These are phyloP conservation scores for Beauveria scarabaeidicola DNA, from an alignment of 2,329 filamentous ascomycete species.

Conservation along the genomic window DNA sequence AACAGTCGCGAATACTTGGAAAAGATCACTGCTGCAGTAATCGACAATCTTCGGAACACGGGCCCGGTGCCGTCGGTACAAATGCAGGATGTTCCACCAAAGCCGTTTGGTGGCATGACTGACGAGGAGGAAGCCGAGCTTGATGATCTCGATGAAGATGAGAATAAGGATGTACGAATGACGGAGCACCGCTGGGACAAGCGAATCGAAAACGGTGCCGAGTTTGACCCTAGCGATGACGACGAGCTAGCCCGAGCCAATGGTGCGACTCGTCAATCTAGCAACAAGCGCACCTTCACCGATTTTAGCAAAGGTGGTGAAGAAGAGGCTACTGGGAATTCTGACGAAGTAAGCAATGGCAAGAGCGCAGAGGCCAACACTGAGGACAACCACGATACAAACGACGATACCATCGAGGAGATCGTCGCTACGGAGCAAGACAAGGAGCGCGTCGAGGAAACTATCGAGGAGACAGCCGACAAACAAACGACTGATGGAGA, in stretches of 20 bases:
- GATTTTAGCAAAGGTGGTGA: conserved; percentile 41
- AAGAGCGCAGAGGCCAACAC: conserved; percentile 22
- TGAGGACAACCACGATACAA: conserved; percentile 27
- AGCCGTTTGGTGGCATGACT: conserved; percentile 52
- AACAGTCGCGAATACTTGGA: conserved; percentile 77
- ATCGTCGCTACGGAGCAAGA: conserved; percentile 24
- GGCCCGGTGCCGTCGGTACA: conserved; percentile 83
- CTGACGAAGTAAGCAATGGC: conserved; percentile 24
- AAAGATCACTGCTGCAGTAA: conserved; percentile 70
- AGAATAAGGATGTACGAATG: conserved; percentile 74
- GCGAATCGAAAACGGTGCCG: conserved; percentile 64
- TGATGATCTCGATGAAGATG: conserved; percentile 70
- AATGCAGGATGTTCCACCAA: conserved; percentile 67
- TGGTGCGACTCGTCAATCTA: conserved; percentile 52
- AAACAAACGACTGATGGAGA: conserved; percentile 34
- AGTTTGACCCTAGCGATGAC: conserved; percentile 82
- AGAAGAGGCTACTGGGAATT: conserved; percentile 31
- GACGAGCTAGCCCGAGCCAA: conserved; percentile 70
- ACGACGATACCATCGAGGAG: conserved; percentile 38
- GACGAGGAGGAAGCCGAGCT: conserved; percentile 59
- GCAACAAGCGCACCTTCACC: conserved; percentile 41
- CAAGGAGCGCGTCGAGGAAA: conserved; percentile 17
- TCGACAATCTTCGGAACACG: conserved; percentile 81
- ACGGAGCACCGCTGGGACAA: conserved; percentile 80
- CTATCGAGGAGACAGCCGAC: conserved; percentile 16